Percentiles rank a stretch among this genome's conserved stretches.
These are phyloP conservation scores for Globisporangium irregulare DNA, from an alignment of 352 stramenopile genomes.

Conservation along the genomic window DNA sequence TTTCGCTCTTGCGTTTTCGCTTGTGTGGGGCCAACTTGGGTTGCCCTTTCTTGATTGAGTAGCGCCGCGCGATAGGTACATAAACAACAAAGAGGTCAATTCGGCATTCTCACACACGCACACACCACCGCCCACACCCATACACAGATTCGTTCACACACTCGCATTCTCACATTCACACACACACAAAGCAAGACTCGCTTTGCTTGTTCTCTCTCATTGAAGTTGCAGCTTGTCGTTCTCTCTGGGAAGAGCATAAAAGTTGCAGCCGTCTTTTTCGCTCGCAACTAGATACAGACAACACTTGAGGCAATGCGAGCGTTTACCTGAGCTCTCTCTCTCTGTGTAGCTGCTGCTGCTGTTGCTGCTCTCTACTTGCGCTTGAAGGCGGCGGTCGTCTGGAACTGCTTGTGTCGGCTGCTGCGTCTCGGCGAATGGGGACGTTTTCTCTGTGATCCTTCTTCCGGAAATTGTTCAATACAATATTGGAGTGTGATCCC, in stretches of 20 bases:
- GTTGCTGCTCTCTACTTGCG: background rate
- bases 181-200: background rate
- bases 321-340: background rate
- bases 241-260: background rate
- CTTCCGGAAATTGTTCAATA: background rate
- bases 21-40: background rate
- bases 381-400: background rate
- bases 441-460: slow-evolving; percentile 11
- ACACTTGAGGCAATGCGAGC: background rate
- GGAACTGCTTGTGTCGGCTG: background rate
- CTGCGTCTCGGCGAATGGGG: slow-evolving; percentile 13
- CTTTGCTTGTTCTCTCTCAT: slow-evolving; percentile 1
- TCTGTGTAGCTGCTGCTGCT: background rate
- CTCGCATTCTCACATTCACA: background rate
- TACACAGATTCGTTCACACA: background rate
- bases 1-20: background rate
- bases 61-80: slow-evolving; percentile 9
- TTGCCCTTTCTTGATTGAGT: slow-evolving; percentile 1
- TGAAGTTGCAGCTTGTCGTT: slow-evolving; percentile 12
- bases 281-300: background rate
- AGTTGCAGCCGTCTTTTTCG: background rate
- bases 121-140: background rate
- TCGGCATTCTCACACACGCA: background rate
- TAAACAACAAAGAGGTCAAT: slow-evolving; percentile 7
- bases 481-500: too few relatives aligned